phyloP scores from a whole-genome alignment of 768 basidiomycete genomes.

The Hypholoma fasciculare region DNA sequence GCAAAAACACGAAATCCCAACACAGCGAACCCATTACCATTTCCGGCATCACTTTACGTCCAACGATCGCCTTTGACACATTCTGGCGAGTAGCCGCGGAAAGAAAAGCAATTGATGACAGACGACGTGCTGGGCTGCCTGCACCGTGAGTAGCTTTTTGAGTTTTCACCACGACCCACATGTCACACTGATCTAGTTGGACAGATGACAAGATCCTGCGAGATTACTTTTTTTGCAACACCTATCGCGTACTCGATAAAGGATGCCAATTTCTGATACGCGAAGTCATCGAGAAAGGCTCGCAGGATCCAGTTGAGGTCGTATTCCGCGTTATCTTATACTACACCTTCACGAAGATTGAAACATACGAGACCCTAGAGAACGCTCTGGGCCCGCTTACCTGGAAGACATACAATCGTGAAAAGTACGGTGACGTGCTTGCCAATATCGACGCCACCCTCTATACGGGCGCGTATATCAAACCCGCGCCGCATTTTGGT shows the following conservation, averaged over 20 bases:
- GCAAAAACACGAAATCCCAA: background rate
- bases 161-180: background rate
- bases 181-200: conserved; percentile 47
- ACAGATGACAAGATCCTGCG: conserved; percentile 61
- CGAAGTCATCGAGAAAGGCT: conserved; percentile 70
- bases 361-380: conserved; percentile 68
- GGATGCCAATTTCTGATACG: conserved; percentile 66
- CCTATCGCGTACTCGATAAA: conserved; percentile 73
- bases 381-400: conserved; percentile 55
- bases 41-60: conserved; percentile 36
- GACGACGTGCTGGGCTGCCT: conserved; percentile 46
- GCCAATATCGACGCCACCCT: conserved; percentile 38
- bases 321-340: conserved; percentile 73
- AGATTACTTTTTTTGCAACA: conserved; percentile 66
- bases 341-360: conserved; percentile 68
- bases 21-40: conserved; percentile 28
- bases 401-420: conserved; percentile 57
- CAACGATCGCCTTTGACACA: conserved; percentile 58
- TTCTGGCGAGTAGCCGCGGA: conserved; percentile 62
- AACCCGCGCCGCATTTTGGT: conserved; percentile 63
- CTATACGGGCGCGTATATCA: conserved; percentile 74
- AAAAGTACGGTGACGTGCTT: conserved; percentile 55
- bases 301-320: conserved; percentile 58
- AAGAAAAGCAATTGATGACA: conserved; percentile 56
- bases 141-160: conserved; percentile 45